These are phyloP conservation scores for Sideroxylon spinosum DNA, from an alignment of 179 eudicot species.

Conservation along the genomic window DNA sequence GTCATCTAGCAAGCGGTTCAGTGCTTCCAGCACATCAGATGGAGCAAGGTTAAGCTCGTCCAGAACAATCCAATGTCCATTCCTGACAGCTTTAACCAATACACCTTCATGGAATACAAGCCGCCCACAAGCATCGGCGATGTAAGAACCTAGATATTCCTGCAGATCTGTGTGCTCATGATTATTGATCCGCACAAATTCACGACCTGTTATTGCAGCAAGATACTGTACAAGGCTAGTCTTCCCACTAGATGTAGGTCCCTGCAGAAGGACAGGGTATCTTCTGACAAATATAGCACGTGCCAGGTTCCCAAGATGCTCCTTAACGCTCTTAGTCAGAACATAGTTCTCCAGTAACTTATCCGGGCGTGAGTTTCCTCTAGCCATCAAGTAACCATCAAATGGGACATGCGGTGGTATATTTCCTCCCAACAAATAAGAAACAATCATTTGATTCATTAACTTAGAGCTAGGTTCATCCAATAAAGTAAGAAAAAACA, in stretches of 20 bases:
- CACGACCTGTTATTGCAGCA: slow-evolving; percentile 85
- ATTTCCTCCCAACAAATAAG: slow-evolving; percentile 50
- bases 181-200: slow-evolving; percentile 92
- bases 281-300: slow-evolving; percentile 72
- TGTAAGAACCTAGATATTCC: slow-evolving; percentile 92
- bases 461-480: slow-evolving; percentile 67
- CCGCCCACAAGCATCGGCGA: slow-evolving; percentile 76
- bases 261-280: slow-evolving; percentile 96
- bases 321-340: slow-evolving; percentile 67
- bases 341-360: slow-evolving; percentile 55
- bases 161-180: slow-evolving; percentile 98
- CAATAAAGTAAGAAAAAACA: slow-evolving; percentile 78
- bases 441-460: slow-evolving; percentile 52
- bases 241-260: slow-evolving; percentile 98
- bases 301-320: slow-evolving; percentile 71
- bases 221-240: slow-evolving; percentile 95
- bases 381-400: slow-evolving; percentile 36
- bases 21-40: slow-evolving; percentile 94
- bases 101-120: slow-evolving; percentile 90
- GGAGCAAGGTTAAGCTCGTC: slow-evolving; percentile 99
- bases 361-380: slow-evolving; percentile 22
- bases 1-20: slow-evolving; percentile 88
- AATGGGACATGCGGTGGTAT: slow-evolving; percentile 44
- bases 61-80: slow-evolving; percentile 93
- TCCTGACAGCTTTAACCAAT: slow-evolving; percentile 87